phyloP scores from a whole-genome alignment of 1,284 basidiomycete genomes.

The Rhodotorula sp. region DNA sequence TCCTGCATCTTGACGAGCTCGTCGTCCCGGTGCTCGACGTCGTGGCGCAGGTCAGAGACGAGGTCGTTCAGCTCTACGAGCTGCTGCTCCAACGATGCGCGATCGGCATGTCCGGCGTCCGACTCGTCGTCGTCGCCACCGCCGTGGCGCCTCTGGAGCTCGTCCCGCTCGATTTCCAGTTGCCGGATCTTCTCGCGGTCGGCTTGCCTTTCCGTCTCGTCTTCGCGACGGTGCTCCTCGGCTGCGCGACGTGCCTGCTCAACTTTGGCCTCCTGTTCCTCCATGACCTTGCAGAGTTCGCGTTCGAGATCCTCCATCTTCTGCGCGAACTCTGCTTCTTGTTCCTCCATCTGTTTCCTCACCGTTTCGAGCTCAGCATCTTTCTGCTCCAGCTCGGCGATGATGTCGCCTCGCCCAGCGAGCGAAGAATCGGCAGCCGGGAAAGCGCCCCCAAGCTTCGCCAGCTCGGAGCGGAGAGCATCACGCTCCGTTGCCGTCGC shows the following conservation, averaged over 20 bases:
- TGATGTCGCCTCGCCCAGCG: slow-evolving; percentile 42
- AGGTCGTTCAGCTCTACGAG: slow-evolving; percentile 10
- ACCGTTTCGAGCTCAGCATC: slow-evolving; percentile 45
- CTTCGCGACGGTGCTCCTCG: slow-evolving; percentile 20
- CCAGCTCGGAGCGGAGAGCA: slow-evolving; percentile 46
- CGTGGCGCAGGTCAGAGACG: slow-evolving; percentile 48
- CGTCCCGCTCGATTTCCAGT: slow-evolving; percentile 48
- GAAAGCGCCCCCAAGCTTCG: slow-evolving; percentile 47
- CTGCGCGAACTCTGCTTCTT: slow-evolving; percentile 49
- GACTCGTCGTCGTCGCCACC: slow-evolving; percentile 14
- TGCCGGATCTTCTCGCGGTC: slow-evolving; percentile 28
- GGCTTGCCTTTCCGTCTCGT: slow-evolving; percentile 18
- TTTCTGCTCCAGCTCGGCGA: slow-evolving; percentile 43
- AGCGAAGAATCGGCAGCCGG: slow-evolving; percentile 16
- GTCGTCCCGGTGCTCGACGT: slow-evolving; percentile 53
- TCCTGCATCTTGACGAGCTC: slow-evolving; percentile 17
- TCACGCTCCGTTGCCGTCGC: slow-evolving; percentile 28
- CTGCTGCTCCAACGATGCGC: slow-evolving; percentile 3
- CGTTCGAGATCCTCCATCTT: slow-evolving; percentile 52
- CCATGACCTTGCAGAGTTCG: slow-evolving; percentile 42
- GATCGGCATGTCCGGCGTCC: neutral
- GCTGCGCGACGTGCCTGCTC: slow-evolving; percentile 24
- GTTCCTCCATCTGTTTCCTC: slow-evolving; percentile 31
- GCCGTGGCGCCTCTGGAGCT: slow-evolving; percentile 14
- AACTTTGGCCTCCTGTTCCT: slow-evolving; percentile 42